Evolutionary conservation across 257 asterid species (phyloP), one percentile per base, ranked within the genome.

Genomic region (Solanum chiquidenum): DNA sequence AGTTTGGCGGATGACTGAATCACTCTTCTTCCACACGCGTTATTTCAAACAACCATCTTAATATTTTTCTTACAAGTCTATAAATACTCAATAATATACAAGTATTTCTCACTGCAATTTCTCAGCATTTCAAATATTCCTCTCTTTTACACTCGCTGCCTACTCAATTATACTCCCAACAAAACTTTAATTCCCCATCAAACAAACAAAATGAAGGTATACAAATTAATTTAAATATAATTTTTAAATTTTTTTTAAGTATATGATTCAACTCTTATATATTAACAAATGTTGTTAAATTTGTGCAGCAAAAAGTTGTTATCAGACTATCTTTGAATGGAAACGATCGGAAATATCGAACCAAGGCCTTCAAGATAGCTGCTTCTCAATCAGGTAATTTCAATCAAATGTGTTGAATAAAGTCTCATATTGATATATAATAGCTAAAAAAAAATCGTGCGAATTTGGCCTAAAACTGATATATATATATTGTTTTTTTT

Each of bases 271-370:
- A 29, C 18, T 44, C 13, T 27, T 12, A 2, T 46, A 46, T 80
- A 80, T 18, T 80, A 9, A 80, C 64, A 9, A 5, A 83, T 23
- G 25, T 64, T 11, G 7, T 7, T 86, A 16, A 69, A 11, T 27
- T 71, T 86, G 7, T 3, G 40, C 88, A 86, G 88, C 88, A 86
- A 86, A 86, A 86, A 44, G 34, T 86, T 27, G 88, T 86, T 52
- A 86, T 86, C 42, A 18, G 40, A 80, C 12, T 80, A 46, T 46
- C 5, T 3, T 27, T 71, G 4, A 34, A 27, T 10, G 46, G 40
- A 10, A 69, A 31, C 18, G 71, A 69, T 11, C 46, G 12, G 71
- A 86, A 86, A 74, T 73, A 1, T 86, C 88, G 88, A 6, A 42
- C 69, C 88, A 86, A 86, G 9, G 88, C 88, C 7, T 71, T 68